A percentile compares a stretch with the other conserved stretches of the same genome.
These are phyloP conservation scores for Aschersonia sp. DNA, from an alignment of 2,329 filamentous ascomycete species.

Conservation along the genomic window DNA sequence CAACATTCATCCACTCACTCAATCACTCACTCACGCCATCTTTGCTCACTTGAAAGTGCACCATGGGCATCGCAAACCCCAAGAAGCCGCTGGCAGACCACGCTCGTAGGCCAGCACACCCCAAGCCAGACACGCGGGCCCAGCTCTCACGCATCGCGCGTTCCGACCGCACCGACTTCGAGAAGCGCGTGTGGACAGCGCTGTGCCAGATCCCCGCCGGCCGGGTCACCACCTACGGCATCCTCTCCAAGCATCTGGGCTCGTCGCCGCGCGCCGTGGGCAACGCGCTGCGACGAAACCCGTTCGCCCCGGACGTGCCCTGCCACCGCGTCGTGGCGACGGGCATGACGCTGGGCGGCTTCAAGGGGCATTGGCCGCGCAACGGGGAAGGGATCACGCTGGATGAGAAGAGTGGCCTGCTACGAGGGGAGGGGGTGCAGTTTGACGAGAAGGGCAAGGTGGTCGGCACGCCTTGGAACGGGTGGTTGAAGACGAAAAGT, in stretches of 20 bases:
- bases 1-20: neutral
- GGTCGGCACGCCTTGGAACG: constrained; percentile 38
- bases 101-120: neutral
- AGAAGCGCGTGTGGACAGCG: constrained; percentile 52
- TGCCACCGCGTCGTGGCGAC: constrained; percentile 71
- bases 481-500: constrained; percentile 15
- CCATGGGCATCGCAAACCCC: neutral
- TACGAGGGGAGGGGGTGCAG: constrained; percentile 48
- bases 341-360: constrained; percentile 56
- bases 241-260: constrained; percentile 50
- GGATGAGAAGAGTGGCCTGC: constrained; percentile 46
- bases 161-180: constrained; percentile 34
- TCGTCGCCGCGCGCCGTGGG: constrained; percentile 67
- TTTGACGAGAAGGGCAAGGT: constrained; percentile 47
- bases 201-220: constrained; percentile 67
- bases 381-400: constrained; percentile 48
- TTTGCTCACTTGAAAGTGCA: neutral
- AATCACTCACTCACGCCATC: neutral
- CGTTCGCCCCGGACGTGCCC: constrained; percentile 68
- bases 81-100: neutral
- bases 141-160: constrained; percentile 30
- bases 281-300: constrained; percentile 63
- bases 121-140: constrained; percentile 15
- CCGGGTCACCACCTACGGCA: constrained; percentile 62
- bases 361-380: constrained; percentile 51